Conservation (phyloP, 495 filamentous ascomycete species). For the Chaetomium cochliodes region DNA sequence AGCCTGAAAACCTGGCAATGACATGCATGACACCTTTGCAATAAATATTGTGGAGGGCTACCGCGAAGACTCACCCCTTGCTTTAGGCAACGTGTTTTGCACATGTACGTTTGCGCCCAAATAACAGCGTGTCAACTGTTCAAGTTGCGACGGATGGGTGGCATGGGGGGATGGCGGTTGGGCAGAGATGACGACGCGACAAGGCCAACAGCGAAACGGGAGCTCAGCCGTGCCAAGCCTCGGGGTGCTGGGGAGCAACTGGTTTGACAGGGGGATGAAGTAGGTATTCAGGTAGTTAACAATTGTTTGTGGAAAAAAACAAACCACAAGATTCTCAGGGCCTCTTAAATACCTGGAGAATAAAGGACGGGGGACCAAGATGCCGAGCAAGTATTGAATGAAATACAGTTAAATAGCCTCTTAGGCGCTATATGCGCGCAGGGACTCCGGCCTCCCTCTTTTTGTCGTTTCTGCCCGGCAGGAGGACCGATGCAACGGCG, state of each 20-base stretch:
- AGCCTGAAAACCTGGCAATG: slow-evolving; percentile 16
- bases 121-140: slow-evolving; percentile 16
- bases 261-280: background rate
- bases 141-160: slow-evolving; percentile 5
- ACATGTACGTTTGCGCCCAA: slow-evolving; percentile 17
- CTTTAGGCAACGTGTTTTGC: slow-evolving; percentile 22
- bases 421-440: slow-evolving; percentile 22
- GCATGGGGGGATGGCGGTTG: slow-evolving; percentile 22
- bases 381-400: background rate
- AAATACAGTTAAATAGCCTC: background rate
- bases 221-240: slow-evolving; percentile 22
- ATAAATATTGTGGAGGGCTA: background rate
- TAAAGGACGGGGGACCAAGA: background rate
- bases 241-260: background rate
- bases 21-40: slow-evolving; percentile 22
- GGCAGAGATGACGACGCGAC: slow-evolving; percentile 28
- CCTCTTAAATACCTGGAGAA: background rate
- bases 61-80: slow-evolving; percentile 5
- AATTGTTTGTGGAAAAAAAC: background rate
- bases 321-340: background rate
- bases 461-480: slow-evolving; percentile 9
- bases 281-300: no score
- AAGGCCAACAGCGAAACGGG: slow-evolving; percentile 15
- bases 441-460: background rate
- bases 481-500: slow-evolving; percentile 23